phyloP scores from a whole-genome alignment of 2,329 filamentous ascomycete genomes.

The Cercospora beticola region DNA sequence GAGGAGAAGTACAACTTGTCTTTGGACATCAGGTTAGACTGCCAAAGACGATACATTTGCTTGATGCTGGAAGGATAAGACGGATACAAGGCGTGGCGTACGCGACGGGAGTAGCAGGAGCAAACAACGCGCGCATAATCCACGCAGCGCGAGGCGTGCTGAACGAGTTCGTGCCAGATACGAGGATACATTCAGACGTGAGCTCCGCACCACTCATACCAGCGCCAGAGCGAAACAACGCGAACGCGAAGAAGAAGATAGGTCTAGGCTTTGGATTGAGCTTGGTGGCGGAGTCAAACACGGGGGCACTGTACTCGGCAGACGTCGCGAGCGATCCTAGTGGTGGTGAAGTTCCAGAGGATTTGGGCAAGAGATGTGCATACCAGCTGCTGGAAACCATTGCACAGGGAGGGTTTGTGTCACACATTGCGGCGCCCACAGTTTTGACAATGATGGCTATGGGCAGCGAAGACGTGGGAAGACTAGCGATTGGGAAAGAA shows the following conservation, averaged over 20 bases:
- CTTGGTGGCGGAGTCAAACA: slow-evolving; percentile 87
- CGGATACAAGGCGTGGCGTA: slow-evolving; percentile 91
- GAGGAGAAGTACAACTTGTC: slow-evolving; percentile 86
- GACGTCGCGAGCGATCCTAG: slow-evolving; percentile 72
- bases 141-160: slow-evolving; percentile 82
- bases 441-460: slow-evolving; percentile 92
- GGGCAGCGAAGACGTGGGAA: slow-evolving; percentile 93
- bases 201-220: slow-evolving; percentile 61
- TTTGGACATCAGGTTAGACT: slow-evolving; percentile 92
- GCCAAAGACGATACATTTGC: slow-evolving; percentile 88
- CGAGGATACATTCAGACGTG: slow-evolving; percentile 78
- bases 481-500: slow-evolving; percentile 76
- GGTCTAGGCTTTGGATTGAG: slow-evolving; percentile 91
- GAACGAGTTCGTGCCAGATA: slow-evolving; percentile 82
- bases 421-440: slow-evolving; percentile 67
- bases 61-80: slow-evolving; percentile 81
- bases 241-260: slow-evolving; percentile 55
- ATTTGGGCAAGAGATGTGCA: slow-evolving; percentile 83
- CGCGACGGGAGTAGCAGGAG: slow-evolving; percentile 84
- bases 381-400: slow-evolving; percentile 85
- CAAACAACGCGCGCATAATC: slow-evolving; percentile 94
- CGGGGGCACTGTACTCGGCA: slow-evolving; percentile 81
- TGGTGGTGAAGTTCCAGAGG: slow-evolving; percentile 83
- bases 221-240: slow-evolving; percentile 67
- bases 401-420: slow-evolving; percentile 77